Conservation (phyloP, 305 asterid species). For the Solanum hybrid region DNA sequence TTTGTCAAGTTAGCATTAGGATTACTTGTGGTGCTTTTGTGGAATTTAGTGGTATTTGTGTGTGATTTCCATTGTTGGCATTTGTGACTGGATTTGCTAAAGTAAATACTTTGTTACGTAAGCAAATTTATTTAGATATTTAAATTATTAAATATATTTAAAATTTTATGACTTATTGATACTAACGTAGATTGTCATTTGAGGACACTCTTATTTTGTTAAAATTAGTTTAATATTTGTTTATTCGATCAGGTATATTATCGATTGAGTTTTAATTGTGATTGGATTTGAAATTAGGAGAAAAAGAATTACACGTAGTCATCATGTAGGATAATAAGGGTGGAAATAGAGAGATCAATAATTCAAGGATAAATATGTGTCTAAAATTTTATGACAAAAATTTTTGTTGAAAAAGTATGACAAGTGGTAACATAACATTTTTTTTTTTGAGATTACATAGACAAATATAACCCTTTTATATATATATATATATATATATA, state of each 20-base stretch:
- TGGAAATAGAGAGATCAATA: background rate
- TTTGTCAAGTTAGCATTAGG: background rate
- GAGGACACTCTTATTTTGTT: background rate
- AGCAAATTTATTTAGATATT: background rate
- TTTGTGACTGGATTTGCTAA: background rate
- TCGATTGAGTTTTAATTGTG: background rate
- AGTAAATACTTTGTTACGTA: background rate
- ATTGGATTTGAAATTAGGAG: background rate
- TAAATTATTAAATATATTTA: background rate
- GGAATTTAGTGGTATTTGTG: background rate
- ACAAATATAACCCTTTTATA: background rate
- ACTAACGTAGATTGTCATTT: accelerated
- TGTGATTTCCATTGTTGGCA: background rate
- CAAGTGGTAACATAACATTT: background rate
- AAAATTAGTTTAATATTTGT: no score
- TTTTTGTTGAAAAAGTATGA: background rate
- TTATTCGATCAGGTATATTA: background rate
- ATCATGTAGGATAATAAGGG: background rate
- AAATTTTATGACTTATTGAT: background rate
- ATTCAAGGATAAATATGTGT: background rate
- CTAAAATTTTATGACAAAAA: background rate
- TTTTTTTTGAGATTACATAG: background rate
- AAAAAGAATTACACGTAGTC: background rate
- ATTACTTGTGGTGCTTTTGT: background rate
- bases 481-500: background rate